Base-by-base conservation (phyloP, 2,329 filamentous ascomycete species). In the Allantophomopsis lycopodina region DNA sequence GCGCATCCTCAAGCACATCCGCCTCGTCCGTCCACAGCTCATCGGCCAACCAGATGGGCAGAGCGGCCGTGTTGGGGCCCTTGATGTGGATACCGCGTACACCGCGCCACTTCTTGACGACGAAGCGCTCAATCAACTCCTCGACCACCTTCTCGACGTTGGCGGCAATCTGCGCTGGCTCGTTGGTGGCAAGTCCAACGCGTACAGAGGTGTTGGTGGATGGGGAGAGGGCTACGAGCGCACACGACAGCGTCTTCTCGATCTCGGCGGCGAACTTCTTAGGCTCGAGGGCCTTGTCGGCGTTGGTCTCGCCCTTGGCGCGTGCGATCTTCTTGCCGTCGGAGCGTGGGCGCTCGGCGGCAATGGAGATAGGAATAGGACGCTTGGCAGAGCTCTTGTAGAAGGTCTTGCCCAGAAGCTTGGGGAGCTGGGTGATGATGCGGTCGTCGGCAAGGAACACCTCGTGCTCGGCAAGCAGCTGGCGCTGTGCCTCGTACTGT, bases 21-120 rank as follows among this genome's bases (percentile, higher is more conserved):
- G 85, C 79, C 44, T 76, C 71, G 44, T 91, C 83, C 13, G 80
- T 61, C 87, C 91, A 98, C 47, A 98, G 69, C 68, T 95, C 87
- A 50, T 87, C 81, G 4, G 89, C 83, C 55, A 94, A 65, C 84
- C 87, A 98, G 56, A 98, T 79, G n/a, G 91, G 91, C 54, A 98
- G 69, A 7, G 89, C 83, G 44, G 79, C 81, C 4, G 89, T 94
- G 55, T 84, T 78, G 20, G 85, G 81, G 3, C 86, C 85, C 71
- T 96, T 98, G 67, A 98, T 71, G 60, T 94, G 87, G 45, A 98
- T 65, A 46, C 76, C 75, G 60, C 80, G 79, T 46, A 96, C 72
- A 58, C 89, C 91, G 53, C 75, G 76, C 87, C 88, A 95, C 53
- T 87, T 80, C 58, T 89, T 79, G 14, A 87, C 76, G 35, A 95